Percentiles rank a stretch among this genome's conserved stretches.
phyloP scores from a whole-genome alignment of 2,329 filamentous ascomycete species.

The Xylariomycetidae sp. region DNA sequence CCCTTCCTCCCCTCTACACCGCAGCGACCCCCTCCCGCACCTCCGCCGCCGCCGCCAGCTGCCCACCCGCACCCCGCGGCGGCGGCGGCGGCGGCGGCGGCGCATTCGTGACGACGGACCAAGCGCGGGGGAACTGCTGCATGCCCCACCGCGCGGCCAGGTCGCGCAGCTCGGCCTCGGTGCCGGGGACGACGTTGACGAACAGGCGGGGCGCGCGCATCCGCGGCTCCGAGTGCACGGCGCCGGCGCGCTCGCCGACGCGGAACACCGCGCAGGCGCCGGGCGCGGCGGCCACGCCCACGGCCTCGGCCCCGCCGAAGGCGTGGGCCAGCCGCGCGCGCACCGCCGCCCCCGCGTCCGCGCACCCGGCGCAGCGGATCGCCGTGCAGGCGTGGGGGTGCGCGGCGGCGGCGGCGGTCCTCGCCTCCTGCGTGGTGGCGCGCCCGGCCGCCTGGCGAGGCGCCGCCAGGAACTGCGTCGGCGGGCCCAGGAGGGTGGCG shows the following conservation, averaged over 20 bases:
- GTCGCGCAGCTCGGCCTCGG: conserved; percentile 25
- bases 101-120: too few relatives aligned
- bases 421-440: conserved; percentile 23
- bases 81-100: too few relatives aligned
- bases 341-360: conserved; percentile 33
- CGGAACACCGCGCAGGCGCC: conserved; percentile 36
- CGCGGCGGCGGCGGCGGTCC: conserved; percentile 13
- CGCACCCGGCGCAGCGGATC: conserved; percentile 38
- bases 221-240: conserved; percentile 36
- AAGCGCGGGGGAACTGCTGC: conserved; percentile 31
- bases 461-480: conserved; percentile 37
- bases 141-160: conserved; percentile 32
- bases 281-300: conserved; percentile 17
- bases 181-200: conserved; percentile 33
- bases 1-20: too few relatives aligned
- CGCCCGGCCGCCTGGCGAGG: conserved; percentile 28
- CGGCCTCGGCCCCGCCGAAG: not conserved
- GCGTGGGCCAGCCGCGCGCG: conserved; percentile 25
- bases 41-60: too few relatives aligned
- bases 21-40: too few relatives aligned
- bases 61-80: too few relatives aligned
- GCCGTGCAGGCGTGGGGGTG: conserved; percentile 34
- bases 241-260: conserved; percentile 34
- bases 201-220: conserved; percentile 30
- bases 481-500: conserved; percentile 39